Base-by-base conservation (phyloP, 345 rosid species). In the Kandelia obovata region DNA sequence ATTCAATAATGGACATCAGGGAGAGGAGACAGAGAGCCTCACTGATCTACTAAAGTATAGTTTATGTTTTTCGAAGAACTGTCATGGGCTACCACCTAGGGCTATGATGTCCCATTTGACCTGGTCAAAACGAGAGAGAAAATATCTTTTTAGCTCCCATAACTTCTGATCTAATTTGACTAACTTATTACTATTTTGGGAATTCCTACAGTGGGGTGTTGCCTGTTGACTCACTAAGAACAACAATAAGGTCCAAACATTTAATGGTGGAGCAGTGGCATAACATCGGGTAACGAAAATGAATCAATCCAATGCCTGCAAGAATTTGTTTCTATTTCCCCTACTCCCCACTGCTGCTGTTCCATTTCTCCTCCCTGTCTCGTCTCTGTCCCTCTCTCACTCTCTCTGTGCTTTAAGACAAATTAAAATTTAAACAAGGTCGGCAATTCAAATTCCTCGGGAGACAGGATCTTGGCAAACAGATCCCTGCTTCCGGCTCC, bases 71-170 rank as follows among this genome's bases (percentile, higher is more conserved):
- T 43, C 49, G 5, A 56, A 5, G 16, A 6, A 23, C 30, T 56
- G 59, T 25, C 10, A 56, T 25, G 17, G 17, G 28, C 15, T 56
- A 10, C 16, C 17, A 55, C 59, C 28, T 3, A 13, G 23, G 59
- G 30, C 59, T 25, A 55, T 55, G 59, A 25, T 56, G 59, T 53
- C 30, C 30, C 17, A 25, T 68, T 69, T 75, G 79, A 80, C 77
- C 68, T 10, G 75, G 78, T 80, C 80, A 76, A 76, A 73, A 32
- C 23, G 13, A 21, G 53, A 25, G 9, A 31, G 26, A 53, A 31
- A n/a, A 8, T 11, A 28, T 52, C 31, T 21, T 31, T 31, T 67
- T 23, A 23, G 5, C 59, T 10, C 59, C 5, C 21, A 25, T 2
- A 25, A 53, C 58, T 55, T 56, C 59, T 23, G 16, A 56, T 1